phyloP scores from a whole-genome alignment of 1,284 basidiomycete species.

The Schizophyllum commune region DNA sequence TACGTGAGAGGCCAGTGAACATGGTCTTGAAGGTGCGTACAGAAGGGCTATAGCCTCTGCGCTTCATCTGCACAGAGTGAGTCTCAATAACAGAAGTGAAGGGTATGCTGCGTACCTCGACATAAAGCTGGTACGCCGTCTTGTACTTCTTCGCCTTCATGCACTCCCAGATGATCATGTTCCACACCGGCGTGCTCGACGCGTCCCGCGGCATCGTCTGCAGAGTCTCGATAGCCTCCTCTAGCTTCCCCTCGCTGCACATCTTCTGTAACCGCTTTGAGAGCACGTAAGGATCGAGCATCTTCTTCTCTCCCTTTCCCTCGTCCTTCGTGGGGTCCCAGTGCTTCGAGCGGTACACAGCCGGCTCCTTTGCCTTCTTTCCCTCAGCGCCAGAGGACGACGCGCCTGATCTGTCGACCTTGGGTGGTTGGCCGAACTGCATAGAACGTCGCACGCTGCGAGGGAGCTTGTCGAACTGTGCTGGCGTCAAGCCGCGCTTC shows the following conservation, averaged over 20 bases:
- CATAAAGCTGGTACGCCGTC: constrained; percentile 51
- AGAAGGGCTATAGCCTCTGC: constrained; percentile 62
- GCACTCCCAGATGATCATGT: constrained; percentile 57
- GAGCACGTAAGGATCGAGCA: constrained; percentile 54
- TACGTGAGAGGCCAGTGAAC: constrained; percentile 48
- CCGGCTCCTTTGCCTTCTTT: background rate
- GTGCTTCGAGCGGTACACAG: background rate
- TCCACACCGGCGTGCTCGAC: constrained; percentile 68
- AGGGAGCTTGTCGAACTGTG: background rate
- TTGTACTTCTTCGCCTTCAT: constrained; percentile 49
- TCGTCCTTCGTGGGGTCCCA: constrained; percentile 19
- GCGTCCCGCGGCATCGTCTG: constrained; percentile 58
- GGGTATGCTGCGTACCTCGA: constrained; percentile 46
- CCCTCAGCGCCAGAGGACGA: background rate
- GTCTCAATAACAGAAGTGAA: background rate
- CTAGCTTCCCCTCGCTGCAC: constrained; percentile 42
- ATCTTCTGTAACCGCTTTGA: constrained; percentile 48
- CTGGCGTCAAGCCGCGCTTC: background rate
- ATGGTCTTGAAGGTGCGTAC: constrained; percentile 58
- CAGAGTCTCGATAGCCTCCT: constrained; percentile 54
- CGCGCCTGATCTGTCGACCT: background rate
- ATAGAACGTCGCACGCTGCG: background rate
- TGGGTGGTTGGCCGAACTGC: background rate
- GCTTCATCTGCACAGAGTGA: constrained; percentile 56
- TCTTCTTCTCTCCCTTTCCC: constrained; percentile 21